phyloP scores from a whole-genome alignment of 1,139 yeast species.

The Casaregolazyma suthepensis region DNA sequence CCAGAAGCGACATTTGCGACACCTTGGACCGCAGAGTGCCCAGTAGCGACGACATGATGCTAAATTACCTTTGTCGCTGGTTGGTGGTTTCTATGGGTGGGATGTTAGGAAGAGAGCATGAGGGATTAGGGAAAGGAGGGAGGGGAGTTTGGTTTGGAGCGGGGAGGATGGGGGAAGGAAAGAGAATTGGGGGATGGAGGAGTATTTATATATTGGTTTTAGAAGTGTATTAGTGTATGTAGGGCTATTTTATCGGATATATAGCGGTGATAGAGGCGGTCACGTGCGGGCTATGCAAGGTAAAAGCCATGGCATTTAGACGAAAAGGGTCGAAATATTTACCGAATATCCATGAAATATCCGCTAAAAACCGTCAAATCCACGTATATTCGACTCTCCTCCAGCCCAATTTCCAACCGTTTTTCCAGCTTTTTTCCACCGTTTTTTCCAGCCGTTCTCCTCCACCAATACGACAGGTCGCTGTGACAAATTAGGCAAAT shows the following conservation, averaged over 20 bases:
- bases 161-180: background rate
- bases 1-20: slow-evolving; percentile 38
- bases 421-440: too few species aligned
- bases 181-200: background rate
- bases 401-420: too few species aligned
- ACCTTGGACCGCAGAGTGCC: slow-evolving; percentile 46
- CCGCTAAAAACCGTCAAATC: background rate
- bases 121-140: background rate
- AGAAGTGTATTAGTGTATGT: too few species aligned
- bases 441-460: background rate
- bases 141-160: background rate
- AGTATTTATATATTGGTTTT: too few species aligned
- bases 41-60: slow-evolving; percentile 43
- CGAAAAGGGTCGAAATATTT: too few species aligned
- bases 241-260: too few species aligned
- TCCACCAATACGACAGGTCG: background rate
- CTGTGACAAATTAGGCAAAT: background rate
- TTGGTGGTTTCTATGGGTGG: background rate
- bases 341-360: too few species aligned
- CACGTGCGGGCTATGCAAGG: background rate
- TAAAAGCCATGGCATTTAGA: background rate
- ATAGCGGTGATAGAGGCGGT: too few species aligned
- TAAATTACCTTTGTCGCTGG: background rate
- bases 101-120: background rate
- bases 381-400: too few species aligned